phyloP scores from a whole-genome alignment of 1,139 yeast species.

The Sugiyamaella xylanicola region DNA sequence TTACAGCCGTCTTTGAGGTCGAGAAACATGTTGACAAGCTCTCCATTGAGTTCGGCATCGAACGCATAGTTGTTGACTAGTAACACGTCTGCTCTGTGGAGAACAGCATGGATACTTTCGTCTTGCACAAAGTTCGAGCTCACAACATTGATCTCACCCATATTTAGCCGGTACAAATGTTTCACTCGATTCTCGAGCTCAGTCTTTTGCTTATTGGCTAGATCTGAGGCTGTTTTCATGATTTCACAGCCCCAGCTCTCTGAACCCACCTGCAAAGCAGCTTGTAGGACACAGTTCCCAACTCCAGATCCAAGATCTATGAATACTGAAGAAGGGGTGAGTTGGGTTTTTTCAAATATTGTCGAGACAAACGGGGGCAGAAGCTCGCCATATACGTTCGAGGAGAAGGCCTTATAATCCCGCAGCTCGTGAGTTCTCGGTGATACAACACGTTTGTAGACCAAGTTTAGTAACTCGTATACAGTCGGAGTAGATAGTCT shows the following conservation, averaged over 20 bases:
- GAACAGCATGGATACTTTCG: slow-evolving; percentile 53
- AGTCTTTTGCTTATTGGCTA: slow-evolving; percentile 61
- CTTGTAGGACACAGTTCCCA: slow-evolving; percentile 88
- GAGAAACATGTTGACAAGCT: slow-evolving; percentile 64
- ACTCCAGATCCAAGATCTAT: slow-evolving; percentile 93
- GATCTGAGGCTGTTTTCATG: slow-evolving; percentile 75
- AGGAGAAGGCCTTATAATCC: slow-evolving; percentile 82
- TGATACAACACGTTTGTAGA: slow-evolving; percentile 76
- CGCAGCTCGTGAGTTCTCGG: slow-evolving; percentile 68
- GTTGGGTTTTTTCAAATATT: slow-evolving; percentile 64
- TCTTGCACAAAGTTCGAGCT: slow-evolving; percentile 71
- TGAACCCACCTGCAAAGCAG: slow-evolving; percentile 85
- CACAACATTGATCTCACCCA: slow-evolving; percentile 60
- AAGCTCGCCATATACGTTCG: slow-evolving; percentile 88
- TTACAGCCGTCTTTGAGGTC: slow-evolving; percentile 74
- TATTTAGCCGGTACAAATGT: slow-evolving; percentile 60
- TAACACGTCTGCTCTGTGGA: slow-evolving; percentile 68
- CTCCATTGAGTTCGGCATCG: slow-evolving; percentile 68
- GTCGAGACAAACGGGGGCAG: slow-evolving; percentile 75
- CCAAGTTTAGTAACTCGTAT: slow-evolving; percentile 56
- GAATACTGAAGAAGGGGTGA: slow-evolving; percentile 58
- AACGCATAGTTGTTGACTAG: slow-evolving; percentile 82
- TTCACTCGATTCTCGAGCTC: slow-evolving; percentile 62
- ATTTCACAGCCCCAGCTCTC: slow-evolving; percentile 87
- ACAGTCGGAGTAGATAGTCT: slow-evolving; percentile 58